Evolutionary conservation across 2,329 filamentous ascomycete genomes (phyloP).

Genomic region (Mycocentrospora acerina): DNA sequence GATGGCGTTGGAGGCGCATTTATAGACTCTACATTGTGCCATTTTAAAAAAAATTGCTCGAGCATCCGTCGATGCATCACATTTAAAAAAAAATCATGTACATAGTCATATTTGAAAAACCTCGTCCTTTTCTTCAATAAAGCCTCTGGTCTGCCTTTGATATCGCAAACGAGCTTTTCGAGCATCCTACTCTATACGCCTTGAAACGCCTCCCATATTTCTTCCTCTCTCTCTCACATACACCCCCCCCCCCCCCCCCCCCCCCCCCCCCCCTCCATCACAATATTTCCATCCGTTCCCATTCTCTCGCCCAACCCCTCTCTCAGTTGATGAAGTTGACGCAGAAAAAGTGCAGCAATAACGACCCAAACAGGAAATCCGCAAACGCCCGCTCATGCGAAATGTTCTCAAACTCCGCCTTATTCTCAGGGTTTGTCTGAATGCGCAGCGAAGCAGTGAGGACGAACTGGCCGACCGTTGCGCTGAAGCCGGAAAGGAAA

Average conservation of each 20-base stretch:
- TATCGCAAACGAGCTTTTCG: background rate
- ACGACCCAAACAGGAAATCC: constrained; percentile 90
- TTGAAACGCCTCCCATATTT: background rate
- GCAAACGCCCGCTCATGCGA: constrained; percentile 91
- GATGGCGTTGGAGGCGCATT: constrained; percentile 1
- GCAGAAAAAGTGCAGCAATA: constrained; percentile 98
- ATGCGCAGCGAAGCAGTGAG: constrained; percentile 88
- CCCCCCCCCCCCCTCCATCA: background rate
- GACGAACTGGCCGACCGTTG: constrained; percentile 96
- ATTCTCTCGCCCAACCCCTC: background rate
- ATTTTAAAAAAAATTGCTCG: no score
- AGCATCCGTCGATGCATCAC: no score
- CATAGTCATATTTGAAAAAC: no score
- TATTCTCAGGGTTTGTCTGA: constrained; percentile 84
- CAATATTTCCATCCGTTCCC: background rate
- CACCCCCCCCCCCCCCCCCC: no score
- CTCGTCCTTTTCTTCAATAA: no score
- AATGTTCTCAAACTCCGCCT: constrained; percentile 71
- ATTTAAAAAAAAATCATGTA: no score
- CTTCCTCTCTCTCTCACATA: background rate
- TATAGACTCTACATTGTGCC: background rate
- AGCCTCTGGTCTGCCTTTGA: no score
- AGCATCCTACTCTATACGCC: background rate
- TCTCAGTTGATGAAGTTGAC: constrained; percentile 99
- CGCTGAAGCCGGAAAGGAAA: constrained; percentile 91